These are phyloP conservation scores for Phallus indusiatus DNA, from an alignment of 768 basidiomycete species.

Conservation along the genomic window DNA sequence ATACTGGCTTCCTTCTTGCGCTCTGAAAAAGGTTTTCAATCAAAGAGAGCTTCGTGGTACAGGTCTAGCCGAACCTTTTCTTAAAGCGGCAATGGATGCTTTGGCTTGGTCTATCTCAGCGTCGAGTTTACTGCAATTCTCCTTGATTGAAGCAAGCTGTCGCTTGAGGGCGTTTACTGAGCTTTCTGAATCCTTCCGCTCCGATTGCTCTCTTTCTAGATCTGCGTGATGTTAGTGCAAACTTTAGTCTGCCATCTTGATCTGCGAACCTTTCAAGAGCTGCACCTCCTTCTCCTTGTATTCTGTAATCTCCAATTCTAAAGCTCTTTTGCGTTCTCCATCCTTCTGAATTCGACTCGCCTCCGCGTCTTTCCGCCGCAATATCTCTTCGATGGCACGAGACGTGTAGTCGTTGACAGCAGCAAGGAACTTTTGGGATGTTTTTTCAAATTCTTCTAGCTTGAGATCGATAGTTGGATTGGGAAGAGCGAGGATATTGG, in stretches of 20 bases:
- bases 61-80: conserved; percentile 38
- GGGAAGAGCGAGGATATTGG: conserved; percentile 25
- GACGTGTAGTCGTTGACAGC: conserved; percentile 67
- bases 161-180: conserved; percentile 51
- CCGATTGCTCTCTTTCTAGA: conserved; percentile 61
- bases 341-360: conserved; percentile 51
- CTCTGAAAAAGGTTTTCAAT: conserved; percentile 32
- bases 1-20: conserved; percentile 54
- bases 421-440: conserved; percentile 62
- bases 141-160: conserved; percentile 54
- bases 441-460: conserved; percentile 50
- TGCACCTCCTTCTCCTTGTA: conserved; percentile 77
- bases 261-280: conserved; percentile 57
- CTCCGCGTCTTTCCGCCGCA: conserved; percentile 55
- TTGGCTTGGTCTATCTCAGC: conserved; percentile 68
- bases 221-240: conserved; percentile 27
- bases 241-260: not conserved
- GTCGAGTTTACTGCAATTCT: conserved; percentile 49
- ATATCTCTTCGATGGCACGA: conserved; percentile 58
- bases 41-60: not conserved
- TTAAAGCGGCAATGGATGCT: conserved; percentile 48
- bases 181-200: conserved; percentile 60
- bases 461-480: conserved; percentile 58
- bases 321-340: conserved; percentile 48
- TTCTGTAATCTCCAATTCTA: conserved; percentile 61